Evolutionary conservation across 768 basidiomycete genomes (phyloP).

Genomic region (Lactarius deliciosus): DNA sequence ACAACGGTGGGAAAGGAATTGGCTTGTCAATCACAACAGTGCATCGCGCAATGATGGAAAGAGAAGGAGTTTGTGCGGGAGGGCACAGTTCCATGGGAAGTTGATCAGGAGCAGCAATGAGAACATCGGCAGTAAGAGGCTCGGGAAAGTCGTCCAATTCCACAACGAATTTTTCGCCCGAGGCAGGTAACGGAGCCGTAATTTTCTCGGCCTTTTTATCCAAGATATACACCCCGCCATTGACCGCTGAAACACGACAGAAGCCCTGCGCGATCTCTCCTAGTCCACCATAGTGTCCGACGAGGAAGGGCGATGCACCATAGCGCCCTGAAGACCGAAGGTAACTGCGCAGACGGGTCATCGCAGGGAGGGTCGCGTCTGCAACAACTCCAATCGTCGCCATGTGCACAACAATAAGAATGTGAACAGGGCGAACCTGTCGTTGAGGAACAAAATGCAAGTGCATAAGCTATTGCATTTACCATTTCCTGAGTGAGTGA

Average conservation of each 20-base stretch:
- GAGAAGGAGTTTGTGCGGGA: conserved; percentile 15
- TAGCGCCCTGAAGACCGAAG: conserved; percentile 82
- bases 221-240: conserved; percentile 71
- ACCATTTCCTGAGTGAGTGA: conserved; percentile 57
- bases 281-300: conserved; percentile 93
- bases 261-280: conserved; percentile 95
- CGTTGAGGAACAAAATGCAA: conserved; percentile 65
- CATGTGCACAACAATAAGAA: neutral
- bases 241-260: conserved; percentile 82
- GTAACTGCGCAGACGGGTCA: conserved; percentile 71
- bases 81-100: conserved; percentile 15
- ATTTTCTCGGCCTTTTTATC: conserved; percentile 46
- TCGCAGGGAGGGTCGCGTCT: conserved; percentile 68
- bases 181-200: conserved; percentile 11
- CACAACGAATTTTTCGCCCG: conserved; percentile 41
- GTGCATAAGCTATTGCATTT: conserved; percentile 67
- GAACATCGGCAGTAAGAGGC: conserved; percentile 50
- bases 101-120: conserved; percentile 51
- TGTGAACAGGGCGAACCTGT: conserved; percentile 47
- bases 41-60: conserved; percentile 42
- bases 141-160: conserved; percentile 62
- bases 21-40: conserved; percentile 53
- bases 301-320: conserved; percentile 82
- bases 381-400: conserved; percentile 20
- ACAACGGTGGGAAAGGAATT: conserved; percentile 35